Conservation (phyloP, 2,329 filamentous ascomycete genomes). For the Fusarium marasasianum region DNA sequence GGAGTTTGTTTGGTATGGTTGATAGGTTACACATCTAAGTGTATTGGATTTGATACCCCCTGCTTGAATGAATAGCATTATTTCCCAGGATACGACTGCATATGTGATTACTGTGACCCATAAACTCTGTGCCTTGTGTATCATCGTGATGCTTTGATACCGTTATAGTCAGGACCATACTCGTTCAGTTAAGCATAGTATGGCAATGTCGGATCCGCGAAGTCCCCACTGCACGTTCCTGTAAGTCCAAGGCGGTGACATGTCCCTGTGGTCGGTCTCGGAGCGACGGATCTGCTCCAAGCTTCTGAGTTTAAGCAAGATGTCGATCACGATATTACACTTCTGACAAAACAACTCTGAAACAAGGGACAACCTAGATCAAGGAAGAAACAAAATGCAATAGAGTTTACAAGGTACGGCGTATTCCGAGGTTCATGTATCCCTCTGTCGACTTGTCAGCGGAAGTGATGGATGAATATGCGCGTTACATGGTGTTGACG, state of each 20-base stretch:
- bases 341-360: not conserved
- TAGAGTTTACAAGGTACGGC: not conserved
- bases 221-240: not conserved
- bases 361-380: conserved; percentile 9
- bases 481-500: not conserved
- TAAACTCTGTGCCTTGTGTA: not conserved
- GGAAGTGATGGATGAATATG: not conserved
- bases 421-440: not conserved
- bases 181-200: not conserved
- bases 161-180: not conserved
- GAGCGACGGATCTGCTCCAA: not conserved
- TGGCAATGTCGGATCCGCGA: not conserved
- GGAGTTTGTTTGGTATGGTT: conserved; percentile 27
- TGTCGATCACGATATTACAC: not conserved
- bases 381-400: not conserved
- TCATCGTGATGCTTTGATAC: not conserved
- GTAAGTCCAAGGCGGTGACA: not conserved
- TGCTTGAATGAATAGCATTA: conserved; percentile 24
- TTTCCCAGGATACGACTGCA: not conserved
- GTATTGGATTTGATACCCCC: conserved; percentile 36
- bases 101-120: not conserved
- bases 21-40: conserved; percentile 10
- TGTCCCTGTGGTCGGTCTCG: not conserved
- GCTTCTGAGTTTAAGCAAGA: not conserved
- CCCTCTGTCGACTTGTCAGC: not conserved